Conservation (phyloP, 441 rosid species). For the Metrosideros polymorpha region DNA sequence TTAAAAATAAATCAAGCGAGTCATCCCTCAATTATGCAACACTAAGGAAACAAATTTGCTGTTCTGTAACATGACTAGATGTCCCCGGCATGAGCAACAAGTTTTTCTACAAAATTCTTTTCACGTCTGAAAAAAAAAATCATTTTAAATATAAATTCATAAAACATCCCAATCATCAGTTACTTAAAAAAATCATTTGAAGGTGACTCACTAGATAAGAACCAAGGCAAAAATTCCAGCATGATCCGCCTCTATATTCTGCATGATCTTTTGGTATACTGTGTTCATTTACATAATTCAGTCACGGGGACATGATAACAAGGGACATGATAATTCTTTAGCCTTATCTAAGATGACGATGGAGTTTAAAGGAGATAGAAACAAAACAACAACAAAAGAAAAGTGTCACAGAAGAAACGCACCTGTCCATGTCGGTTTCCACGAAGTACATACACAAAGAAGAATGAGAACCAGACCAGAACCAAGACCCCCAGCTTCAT, state of each 20-base stretch:
- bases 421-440: slow-evolving; percentile 71
- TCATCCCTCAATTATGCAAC: background rate
- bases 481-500: slow-evolving; percentile 49
- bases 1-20: background rate
- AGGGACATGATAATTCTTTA: background rate
- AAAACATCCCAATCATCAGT: background rate
- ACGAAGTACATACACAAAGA: slow-evolving; percentile 47
- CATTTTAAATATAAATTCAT: background rate
- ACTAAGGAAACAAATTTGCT: background rate
- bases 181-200: background rate
- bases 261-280: background rate
- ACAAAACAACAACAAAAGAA: background rate
- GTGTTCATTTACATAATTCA: background rate
- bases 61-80: background rate
- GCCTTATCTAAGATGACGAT: background rate
- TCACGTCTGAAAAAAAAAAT: background rate
- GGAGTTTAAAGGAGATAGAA: background rate
- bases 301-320: background rate
- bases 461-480: slow-evolving; percentile 73
- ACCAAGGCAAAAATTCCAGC: rapidly evolving
- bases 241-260: background rate
- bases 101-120: background rate
- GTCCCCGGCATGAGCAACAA: background rate
- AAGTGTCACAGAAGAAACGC: background rate
- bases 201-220: background rate